Evolutionary conservation across 108 stramenopile species (phyloP).

Genomic region (Nitzschia sp.): DNA sequence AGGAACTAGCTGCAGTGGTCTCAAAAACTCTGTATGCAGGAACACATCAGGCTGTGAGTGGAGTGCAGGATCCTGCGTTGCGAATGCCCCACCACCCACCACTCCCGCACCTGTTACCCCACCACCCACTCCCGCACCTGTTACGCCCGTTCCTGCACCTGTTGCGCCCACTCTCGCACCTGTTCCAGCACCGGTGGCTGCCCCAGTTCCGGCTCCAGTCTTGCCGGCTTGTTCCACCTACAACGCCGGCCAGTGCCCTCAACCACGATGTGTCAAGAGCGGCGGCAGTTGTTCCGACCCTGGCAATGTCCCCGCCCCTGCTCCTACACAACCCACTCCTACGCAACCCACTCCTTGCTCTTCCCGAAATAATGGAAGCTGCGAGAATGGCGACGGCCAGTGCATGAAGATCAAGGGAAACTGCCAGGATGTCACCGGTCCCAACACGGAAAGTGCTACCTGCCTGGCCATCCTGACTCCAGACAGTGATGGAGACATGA

Average conservation of each 20-base stretch:
- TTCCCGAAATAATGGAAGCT: background rate
- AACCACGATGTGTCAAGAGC: background rate
- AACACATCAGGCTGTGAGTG: too few relatives aligned
- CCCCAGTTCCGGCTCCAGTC: background rate
- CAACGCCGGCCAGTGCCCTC: background rate
- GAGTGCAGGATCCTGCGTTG: too few relatives aligned
- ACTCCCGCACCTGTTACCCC: too few relatives aligned
- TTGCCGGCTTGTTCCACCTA: background rate
- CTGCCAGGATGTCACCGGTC: background rate
- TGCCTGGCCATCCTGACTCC: background rate
- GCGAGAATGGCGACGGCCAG: conserved; percentile 1
- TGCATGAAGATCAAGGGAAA: background rate
- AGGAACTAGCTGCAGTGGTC: too few relatives aligned
- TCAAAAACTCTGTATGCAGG: too few relatives aligned
- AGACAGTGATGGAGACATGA: background rate
- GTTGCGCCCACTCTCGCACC: too few relatives aligned
- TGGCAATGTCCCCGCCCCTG: background rate
- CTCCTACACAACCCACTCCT: too few relatives aligned
- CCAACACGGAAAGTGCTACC: background rate
- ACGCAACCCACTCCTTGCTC: background rate
- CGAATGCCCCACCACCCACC: too few relatives aligned
- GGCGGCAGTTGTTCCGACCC: background rate
- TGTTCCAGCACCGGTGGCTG: too few relatives aligned
- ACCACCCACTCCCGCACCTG: too few relatives aligned
- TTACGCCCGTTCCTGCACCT: too few relatives aligned